Evolutionary conservation across 1,284 basidiomycete genomes (phyloP).

Genomic region (Meripilus lineatus): DNA sequence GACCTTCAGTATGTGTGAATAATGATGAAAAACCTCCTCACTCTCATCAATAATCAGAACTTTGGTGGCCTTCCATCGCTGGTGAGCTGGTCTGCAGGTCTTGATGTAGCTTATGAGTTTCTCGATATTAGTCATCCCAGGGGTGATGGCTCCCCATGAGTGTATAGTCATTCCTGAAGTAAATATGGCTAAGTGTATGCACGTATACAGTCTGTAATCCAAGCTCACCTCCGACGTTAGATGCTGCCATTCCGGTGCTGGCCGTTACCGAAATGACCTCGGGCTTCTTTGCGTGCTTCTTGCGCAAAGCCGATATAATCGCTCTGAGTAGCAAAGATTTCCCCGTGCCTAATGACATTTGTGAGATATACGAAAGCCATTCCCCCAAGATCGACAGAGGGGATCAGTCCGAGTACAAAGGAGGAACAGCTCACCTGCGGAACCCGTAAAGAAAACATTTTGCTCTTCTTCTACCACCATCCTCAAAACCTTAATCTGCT

Average conservation of each 20-base stretch:
- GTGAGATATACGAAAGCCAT: background rate
- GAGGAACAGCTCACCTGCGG: conserved; percentile 36
- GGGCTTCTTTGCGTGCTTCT: conserved; percentile 40
- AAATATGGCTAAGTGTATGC: background rate
- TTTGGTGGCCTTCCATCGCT: conserved; percentile 39
- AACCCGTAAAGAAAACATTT: conserved; percentile 49
- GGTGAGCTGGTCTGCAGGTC: conserved; percentile 32
- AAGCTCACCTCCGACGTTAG: conserved; percentile 59
- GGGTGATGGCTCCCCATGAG: conserved; percentile 36
- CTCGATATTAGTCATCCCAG: conserved; percentile 30
- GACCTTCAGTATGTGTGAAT: background rate
- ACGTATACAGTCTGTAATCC: background rate
- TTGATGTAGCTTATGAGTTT: conserved; percentile 33
- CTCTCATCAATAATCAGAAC: conserved; percentile 95
- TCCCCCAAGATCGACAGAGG: background rate
- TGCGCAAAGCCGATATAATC: conserved; percentile 48
- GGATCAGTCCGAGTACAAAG: background rate
- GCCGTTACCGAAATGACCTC: conserved; percentile 52
- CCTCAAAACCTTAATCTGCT: conserved; percentile 36
- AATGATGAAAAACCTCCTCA: conserved; percentile 28
- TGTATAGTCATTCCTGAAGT: conserved; percentile 34
- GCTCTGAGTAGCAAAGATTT: conserved; percentile 53
- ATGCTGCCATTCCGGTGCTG: conserved; percentile 57
- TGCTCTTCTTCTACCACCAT: conserved; percentile 45
- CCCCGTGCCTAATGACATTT: conserved; percentile 46